Evolutionary conservation across 371 early-diverging fungal species (phyloP), one percentile per base, ranked within the genome.

Genomic region (Rhizopus stolonifer): DNA sequence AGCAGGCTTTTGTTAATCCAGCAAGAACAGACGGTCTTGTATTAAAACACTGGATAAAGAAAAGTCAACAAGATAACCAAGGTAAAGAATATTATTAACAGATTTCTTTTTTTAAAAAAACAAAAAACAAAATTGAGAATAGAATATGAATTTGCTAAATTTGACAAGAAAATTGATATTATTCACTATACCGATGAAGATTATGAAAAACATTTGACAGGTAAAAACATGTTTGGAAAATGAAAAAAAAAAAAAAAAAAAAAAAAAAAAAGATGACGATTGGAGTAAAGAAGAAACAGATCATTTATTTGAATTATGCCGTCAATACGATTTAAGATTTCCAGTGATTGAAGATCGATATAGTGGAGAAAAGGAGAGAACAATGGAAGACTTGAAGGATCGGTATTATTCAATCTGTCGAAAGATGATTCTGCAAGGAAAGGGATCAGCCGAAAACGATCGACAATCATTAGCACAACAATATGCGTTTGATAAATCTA

Each of bases 261-360:
- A n/a, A n/a, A n/a, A n/a, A n/a, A n/a, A n/a, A n/a, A n/a, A 29
- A 81, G 88, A 85, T 51, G 62, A 79, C 4, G 85, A 82, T 29
- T 96, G 97, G 97, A 81, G 87, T 13, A 79, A 80, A 44, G 86
- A 84, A 15, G 96, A 96, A 52, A 95, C 96, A 0, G 88, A 85
- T 61, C 86, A 93, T 45, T 70, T 96, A 19, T 83, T 92, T 48
- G 70, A 74, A 9, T 65, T 95, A 29, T 94, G 93, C 58, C 63
- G 74, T 49, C 64, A 73, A 48, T 94, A 83, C 54, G 93, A 95
- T 60, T 65, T 92, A 46, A 77, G 93, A 14, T 96, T 91, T 69
- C 67, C 86, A 15, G 84, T 96, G 1, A 89, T 95, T 46, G 79
- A 77, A 36, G 96, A 96, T 65, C 77, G 95, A 33, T 95, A 90